Conservation (phyloP, 1,139 yeast species). For the Blastobotrys malaysiensis region DNA sequence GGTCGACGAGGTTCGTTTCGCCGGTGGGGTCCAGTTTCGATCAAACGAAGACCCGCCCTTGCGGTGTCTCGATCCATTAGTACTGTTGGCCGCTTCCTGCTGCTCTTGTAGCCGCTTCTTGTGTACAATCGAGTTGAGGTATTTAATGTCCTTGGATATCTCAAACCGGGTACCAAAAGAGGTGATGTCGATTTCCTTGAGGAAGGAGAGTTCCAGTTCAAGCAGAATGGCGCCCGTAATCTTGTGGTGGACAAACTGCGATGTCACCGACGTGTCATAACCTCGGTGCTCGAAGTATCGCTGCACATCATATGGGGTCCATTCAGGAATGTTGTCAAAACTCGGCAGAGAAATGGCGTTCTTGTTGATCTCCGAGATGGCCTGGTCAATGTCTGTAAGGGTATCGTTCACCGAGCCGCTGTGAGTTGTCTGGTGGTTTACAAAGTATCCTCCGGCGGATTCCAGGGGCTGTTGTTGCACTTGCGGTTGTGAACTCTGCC, state of each 20-base stretch:
- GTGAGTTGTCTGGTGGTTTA: slow-evolving; percentile 1
- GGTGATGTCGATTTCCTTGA: slow-evolving; percentile 85
- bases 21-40: slow-evolving; percentile 25
- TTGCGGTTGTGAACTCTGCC: not conserved
- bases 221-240: slow-evolving; percentile 81
- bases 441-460: not conserved
- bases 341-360: slow-evolving; percentile 8
- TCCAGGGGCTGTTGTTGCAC: slow-evolving; percentile 5
- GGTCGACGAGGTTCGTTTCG: slow-evolving; percentile 9
- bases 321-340: slow-evolving; percentile 32
- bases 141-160: slow-evolving; percentile 81
- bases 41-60: slow-evolving; percentile 23
- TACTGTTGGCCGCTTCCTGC: slow-evolving; percentile 1
- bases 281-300: slow-evolving; percentile 69
- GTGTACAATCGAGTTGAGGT: slow-evolving; percentile 36
- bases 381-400: slow-evolving; percentile 77
- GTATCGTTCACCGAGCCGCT: slow-evolving; percentile 49
- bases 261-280: slow-evolving; percentile 66
- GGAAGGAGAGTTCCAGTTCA: slow-evolving; percentile 76
- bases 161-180: slow-evolving; percentile 96
- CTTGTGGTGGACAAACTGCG: slow-evolving; percentile 79
- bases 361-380: slow-evolving; percentile 57
- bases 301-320: slow-evolving; percentile 87
- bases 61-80: slow-evolving; percentile 2
- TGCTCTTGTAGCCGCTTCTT: slow-evolving; percentile 4